Percentiles rank a stretch among this genome's conserved stretches.
Evolutionary conservation across 768 basidiomycete genomes (phyloP).

Genomic region (Xerocomellus intermedius): DNA sequence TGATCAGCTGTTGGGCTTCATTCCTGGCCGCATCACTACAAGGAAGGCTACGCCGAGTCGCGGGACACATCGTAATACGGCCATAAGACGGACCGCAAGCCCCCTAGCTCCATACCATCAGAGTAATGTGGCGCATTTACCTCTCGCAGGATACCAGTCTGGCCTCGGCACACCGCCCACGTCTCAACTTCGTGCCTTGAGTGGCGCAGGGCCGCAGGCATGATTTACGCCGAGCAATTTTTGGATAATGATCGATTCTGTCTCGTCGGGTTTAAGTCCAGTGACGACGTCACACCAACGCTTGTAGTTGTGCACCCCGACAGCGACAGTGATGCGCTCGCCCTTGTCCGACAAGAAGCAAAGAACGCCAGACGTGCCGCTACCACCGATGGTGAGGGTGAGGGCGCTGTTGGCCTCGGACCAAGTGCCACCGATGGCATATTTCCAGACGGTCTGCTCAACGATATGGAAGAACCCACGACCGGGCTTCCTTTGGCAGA

Average conservation of each 20-base stretch:
- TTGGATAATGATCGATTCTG: slow-evolving; percentile 7
- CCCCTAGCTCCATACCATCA: too few relatives aligned
- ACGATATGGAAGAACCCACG: slow-evolving; percentile 1
- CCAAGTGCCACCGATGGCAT: slow-evolving; percentile 31
- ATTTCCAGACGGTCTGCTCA: slow-evolving; percentile 6
- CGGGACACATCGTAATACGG: too few relatives aligned
- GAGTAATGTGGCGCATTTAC: too few relatives aligned
- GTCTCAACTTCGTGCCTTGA: too few relatives aligned
- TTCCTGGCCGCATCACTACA: too few relatives aligned
- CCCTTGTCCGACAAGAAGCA: slow-evolving; percentile 30
- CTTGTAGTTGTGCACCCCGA: slow-evolving; percentile 41
- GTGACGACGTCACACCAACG: slow-evolving; percentile 41
- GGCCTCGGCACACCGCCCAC: too few relatives aligned
- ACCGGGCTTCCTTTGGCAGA: slow-evolving; percentile 5
- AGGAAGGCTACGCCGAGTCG: too few relatives aligned
- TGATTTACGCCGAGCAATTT: too few relatives aligned
- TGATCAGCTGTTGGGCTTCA: too few relatives aligned
- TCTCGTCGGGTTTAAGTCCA: slow-evolving; percentile 25
- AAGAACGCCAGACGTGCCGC: slow-evolving; percentile 40
- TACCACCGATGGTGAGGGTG: slow-evolving; percentile 36
- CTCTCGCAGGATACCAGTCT: too few relatives aligned
- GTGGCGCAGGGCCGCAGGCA: too few relatives aligned
- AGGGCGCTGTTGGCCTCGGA: slow-evolving; percentile 12
- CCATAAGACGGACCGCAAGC: too few relatives aligned
- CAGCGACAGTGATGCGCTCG: slow-evolving; percentile 33